Evolutionary conservation across 768 basidiomycete species (phyloP).

Genomic region (Phanerochaete sordida): DNA sequence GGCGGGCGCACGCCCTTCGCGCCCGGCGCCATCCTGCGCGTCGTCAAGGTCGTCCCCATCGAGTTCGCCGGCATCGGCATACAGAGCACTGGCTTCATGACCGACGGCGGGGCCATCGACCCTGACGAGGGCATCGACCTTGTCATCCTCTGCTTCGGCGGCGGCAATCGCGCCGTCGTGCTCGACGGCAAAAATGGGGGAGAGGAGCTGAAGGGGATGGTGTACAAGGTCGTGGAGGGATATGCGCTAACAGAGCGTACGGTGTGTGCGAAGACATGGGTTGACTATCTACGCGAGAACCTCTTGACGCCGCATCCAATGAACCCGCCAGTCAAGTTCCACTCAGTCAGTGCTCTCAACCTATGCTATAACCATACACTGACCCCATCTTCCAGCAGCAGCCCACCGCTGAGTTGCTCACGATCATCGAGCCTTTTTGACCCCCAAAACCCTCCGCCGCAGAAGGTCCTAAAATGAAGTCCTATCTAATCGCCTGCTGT

Average conservation of each 20-base stretch:
- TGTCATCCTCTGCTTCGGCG: conserved; percentile 4
- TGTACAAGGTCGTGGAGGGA: conserved; percentile 4
- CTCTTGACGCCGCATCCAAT: not conserved
- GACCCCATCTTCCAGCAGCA: not conserved
- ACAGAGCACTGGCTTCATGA: not conserved
- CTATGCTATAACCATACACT: not conserved
- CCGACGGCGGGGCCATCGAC: not conserved
- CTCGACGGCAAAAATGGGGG: conserved; percentile 9
- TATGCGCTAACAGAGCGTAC: not conserved
- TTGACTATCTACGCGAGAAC: conserved; percentile 3
- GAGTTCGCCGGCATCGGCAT: conserved; percentile 6
- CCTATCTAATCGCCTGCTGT: no score
- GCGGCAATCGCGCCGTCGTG: not conserved
- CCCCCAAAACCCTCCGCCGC: not conserved
- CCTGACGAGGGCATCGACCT: conserved; percentile 3
- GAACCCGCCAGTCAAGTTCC: not conserved
- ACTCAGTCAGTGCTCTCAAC: not conserved
- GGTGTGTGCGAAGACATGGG: conserved; percentile 1
- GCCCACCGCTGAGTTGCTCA: not conserved
- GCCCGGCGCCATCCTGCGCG: conserved; percentile 1
- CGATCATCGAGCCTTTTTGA: not conserved
- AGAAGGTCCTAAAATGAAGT: no score
- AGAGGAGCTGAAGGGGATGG: conserved; percentile 7
- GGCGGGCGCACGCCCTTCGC: not conserved
- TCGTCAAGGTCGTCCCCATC: conserved; percentile 4